A percentile compares a stretch with the other conserved stretches of the same genome.
These are phyloP conservation scores for Dactylorhiza incarnata DNA, from an alignment of 106 monocot genomes.

Conservation along the genomic window DNA sequence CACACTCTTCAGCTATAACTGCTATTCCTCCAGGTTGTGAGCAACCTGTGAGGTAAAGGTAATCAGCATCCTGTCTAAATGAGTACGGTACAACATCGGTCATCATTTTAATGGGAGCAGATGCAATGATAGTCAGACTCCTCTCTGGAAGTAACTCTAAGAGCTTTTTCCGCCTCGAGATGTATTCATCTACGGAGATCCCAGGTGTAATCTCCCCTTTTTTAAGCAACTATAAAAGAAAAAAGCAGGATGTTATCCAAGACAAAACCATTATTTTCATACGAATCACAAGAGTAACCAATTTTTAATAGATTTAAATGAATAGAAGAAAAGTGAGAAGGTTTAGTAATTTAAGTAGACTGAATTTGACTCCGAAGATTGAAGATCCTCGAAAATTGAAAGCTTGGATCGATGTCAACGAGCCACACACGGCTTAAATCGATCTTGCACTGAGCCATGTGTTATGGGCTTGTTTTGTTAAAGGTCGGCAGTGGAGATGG, in stretches of 20 bases:
- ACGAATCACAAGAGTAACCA: neutral
- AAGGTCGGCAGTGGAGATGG: too few species aligned
- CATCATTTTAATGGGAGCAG: conserved; percentile 95
- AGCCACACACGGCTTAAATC: too few species aligned
- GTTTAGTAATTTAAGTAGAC: neutral
- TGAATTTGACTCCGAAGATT: too few species aligned
- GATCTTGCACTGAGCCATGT: too few species aligned
- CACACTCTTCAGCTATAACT: conserved; percentile 55
- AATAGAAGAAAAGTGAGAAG: neutral
- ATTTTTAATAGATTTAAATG: neutral
- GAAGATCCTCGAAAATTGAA: too few species aligned
- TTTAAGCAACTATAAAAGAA: conserved; percentile 40
- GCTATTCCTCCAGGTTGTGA: conserved; percentile 87
- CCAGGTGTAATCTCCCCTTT: conserved; percentile 80
- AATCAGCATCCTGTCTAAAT: conserved; percentile 96
- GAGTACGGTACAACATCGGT: conserved; percentile 94
- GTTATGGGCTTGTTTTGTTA: too few species aligned
- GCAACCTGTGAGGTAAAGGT: conserved; percentile 81
- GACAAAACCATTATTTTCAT: neutral
- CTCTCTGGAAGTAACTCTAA: conserved; percentile 77
- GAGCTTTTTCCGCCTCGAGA: conserved; percentile 57
- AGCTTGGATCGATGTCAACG: too few species aligned
- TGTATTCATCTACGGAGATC: conserved; percentile 60
- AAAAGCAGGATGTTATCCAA: neutral
- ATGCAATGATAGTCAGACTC: conserved; percentile 79